A percentile compares a stretch with the other conserved stretches of the same genome.
Evolutionary conservation across 768 basidiomycete genomes (phyloP).

Genomic region (Jaapia argillacea): DNA sequence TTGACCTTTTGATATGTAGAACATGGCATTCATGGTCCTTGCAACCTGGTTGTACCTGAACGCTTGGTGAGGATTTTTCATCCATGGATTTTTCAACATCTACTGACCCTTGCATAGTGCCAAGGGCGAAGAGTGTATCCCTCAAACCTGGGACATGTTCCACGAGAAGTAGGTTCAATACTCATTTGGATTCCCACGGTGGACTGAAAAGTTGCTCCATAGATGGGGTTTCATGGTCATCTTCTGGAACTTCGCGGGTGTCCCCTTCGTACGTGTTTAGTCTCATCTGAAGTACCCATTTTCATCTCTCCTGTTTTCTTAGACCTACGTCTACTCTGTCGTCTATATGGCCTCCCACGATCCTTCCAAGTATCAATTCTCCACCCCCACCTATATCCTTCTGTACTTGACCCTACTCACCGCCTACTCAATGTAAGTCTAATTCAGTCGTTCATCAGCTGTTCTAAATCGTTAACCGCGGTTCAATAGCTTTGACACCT

Average conservation of each 20-base stretch:
- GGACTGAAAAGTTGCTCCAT: constrained; percentile 13
- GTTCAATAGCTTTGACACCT: constrained; percentile 69
- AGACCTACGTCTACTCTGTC: constrained; percentile 96
- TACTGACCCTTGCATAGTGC: constrained; percentile 35
- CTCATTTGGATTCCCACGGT: constrained; percentile 23
- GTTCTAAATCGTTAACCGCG: constrained; percentile 1
- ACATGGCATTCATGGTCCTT: constrained; percentile 93
- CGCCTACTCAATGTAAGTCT: constrained; percentile 76
- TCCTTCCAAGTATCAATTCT: constrained; percentile 79
- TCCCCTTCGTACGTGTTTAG: constrained; percentile 65
- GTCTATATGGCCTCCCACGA: constrained; percentile 97
- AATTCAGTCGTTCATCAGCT: not conserved
- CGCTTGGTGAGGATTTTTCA: constrained; percentile 60
- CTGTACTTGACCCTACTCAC: constrained; percentile 70
- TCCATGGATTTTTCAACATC: no score
- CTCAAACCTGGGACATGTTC: constrained; percentile 99
- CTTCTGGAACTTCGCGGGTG: constrained; percentile 95
- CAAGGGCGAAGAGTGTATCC: constrained; percentile 92
- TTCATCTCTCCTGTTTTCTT: not conserved
- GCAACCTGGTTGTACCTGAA: constrained; percentile 97
- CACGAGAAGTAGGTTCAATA: no score
- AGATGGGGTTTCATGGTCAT: constrained; percentile 98
- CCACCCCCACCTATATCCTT: constrained; percentile 59
- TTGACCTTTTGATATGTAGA: constrained; percentile 36
- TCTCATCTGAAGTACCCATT: not conserved